Percentiles rank a stretch among this genome's conserved stretches.
phyloP scores from a whole-genome alignment of 257 asterid species.

The Solanum stenotomum region DNA sequence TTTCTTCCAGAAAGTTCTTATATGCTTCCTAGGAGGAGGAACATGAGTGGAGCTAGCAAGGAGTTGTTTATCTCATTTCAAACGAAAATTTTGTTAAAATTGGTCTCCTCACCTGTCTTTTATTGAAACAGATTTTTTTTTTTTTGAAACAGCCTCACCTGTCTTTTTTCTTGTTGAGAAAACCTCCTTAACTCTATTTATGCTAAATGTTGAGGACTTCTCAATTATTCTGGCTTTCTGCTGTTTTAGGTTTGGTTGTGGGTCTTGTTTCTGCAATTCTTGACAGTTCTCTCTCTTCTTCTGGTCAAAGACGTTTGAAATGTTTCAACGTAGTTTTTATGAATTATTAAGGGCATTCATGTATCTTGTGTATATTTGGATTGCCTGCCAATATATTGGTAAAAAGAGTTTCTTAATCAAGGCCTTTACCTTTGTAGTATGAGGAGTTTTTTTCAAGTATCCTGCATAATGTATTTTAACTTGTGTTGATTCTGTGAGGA shows the following conservation, averaged over 20 bases:
- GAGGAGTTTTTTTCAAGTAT: neutral
- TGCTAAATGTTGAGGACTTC: neutral
- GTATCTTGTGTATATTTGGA: neutral
- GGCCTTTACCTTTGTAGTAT: neutral
- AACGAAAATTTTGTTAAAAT: neutral
- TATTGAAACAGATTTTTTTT: neutral
- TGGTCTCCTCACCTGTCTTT: neutral
- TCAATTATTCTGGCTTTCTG: neutral
- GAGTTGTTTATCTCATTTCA: neutral
- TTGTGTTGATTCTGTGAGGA: neutral
- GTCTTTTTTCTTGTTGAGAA: neutral
- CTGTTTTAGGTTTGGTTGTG: neutral
- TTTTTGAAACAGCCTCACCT: no score
- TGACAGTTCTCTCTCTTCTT: neutral
- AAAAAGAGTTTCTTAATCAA: neutral
- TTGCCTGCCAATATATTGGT: neutral
- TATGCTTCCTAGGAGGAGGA: neutral
- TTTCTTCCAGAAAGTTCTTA: neutral
- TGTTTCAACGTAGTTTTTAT: neutral
- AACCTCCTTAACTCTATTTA: neutral
- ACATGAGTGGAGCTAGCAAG: neutral
- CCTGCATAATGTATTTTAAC: neutral
- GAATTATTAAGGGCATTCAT: neutral
- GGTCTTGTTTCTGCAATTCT: neutral
- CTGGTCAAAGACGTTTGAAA: neutral